These are phyloP conservation scores for Tetracladium setigerum DNA, from an alignment of 495 filamentous ascomycete genomes.

Conservation along the genomic window DNA sequence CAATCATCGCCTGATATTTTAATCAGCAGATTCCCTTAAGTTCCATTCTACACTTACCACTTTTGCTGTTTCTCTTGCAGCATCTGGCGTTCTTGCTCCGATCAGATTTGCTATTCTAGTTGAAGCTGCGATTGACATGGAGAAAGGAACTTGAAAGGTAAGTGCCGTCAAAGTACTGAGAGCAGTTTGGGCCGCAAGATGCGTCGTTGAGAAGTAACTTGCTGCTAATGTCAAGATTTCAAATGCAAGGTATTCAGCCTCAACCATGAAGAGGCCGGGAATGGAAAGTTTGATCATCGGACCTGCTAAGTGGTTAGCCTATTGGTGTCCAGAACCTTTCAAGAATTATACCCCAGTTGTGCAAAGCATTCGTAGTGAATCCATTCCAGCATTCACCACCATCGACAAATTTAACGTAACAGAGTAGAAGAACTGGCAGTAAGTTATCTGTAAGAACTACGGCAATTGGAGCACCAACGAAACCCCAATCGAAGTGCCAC, in stretches of 20 bases:
- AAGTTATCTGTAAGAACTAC: slow-evolving; percentile 75
- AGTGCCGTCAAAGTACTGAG: slow-evolving; percentile 45
- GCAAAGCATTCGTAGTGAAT: slow-evolving; percentile 57
- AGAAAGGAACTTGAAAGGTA: slow-evolving; percentile 55
- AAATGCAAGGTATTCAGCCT: slow-evolving; percentile 84
- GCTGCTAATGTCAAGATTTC: slow-evolving; percentile 70
- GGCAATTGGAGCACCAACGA: slow-evolving; percentile 76
- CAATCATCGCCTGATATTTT: slow-evolving; percentile 48
- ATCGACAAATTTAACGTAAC: slow-evolving; percentile 67
- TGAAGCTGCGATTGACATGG: slow-evolving; percentile 53
- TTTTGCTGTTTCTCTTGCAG: slow-evolving; percentile 63
- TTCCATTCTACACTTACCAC: too few relatives aligned
- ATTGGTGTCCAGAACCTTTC: neutral
- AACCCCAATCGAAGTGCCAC: slow-evolving; percentile 67
- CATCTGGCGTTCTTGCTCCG: slow-evolving; percentile 58
- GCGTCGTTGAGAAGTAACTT: slow-evolving; percentile 60
- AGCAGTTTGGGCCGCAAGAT: slow-evolving; percentile 59
- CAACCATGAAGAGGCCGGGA: slow-evolving; percentile 84
- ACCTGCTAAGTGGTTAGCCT: slow-evolving; percentile 17
- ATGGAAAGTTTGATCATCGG: slow-evolving; percentile 81
- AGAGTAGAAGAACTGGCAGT: slow-evolving; percentile 65
- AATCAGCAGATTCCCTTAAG: too few relatives aligned
- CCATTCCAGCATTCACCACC: slow-evolving; percentile 86
- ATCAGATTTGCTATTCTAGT: slow-evolving; percentile 59
- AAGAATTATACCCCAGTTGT: slow-evolving; percentile 57